Base-by-base conservation (phyloP, 176 grass and related monocot genomes). In the Juncus inflexus region DNA sequence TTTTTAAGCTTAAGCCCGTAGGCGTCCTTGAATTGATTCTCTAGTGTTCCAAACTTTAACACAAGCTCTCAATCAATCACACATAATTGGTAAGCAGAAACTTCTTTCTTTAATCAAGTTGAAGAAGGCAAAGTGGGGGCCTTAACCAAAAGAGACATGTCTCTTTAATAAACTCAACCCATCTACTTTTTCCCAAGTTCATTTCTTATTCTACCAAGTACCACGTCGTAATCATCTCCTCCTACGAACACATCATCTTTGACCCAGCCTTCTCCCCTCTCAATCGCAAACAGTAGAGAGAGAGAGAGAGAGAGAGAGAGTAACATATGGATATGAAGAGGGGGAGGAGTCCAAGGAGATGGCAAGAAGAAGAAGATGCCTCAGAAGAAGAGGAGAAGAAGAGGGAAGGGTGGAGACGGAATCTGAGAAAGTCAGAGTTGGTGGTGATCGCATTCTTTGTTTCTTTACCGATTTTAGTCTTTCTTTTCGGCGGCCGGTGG, bases 361-460 rank as follows among this genome's bases (percentile, higher is more conserved):
- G 40, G 51, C 52, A 12, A 51, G 55, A 59, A 50, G 75, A 47
- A 12, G 63, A 77, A 6, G 64, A 67, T 40, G 67, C 38, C 37
- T 50, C 51, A 15, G 43, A 28, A 28, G 67, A 81, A 3, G 80
- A 83, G 6, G 77, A 87, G 61, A 91, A 66, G 68, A 81, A 55
- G 74, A 47, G 64, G 28, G 63, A 41, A 36, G 77, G 50, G 73
- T 91, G 84, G 88, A 72, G 83, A 62, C 58, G 83, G 42, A 79
- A 62, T 37, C 63, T 86, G 54, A 74, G 74, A 58, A 53, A 28
- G 28, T 81, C 80, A 59, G 67, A 84, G 36, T 57, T 91, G 77
- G 84, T 84, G 62, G 56, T 87, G 42, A 42, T 91, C 54, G 84
- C 74, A 12, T 87, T 91, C 67, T 76, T 91, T 69, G 5, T 87